phyloP scores from a whole-genome alignment of 1,284 basidiomycete genomes.

The Lentinus polychrous region DNA sequence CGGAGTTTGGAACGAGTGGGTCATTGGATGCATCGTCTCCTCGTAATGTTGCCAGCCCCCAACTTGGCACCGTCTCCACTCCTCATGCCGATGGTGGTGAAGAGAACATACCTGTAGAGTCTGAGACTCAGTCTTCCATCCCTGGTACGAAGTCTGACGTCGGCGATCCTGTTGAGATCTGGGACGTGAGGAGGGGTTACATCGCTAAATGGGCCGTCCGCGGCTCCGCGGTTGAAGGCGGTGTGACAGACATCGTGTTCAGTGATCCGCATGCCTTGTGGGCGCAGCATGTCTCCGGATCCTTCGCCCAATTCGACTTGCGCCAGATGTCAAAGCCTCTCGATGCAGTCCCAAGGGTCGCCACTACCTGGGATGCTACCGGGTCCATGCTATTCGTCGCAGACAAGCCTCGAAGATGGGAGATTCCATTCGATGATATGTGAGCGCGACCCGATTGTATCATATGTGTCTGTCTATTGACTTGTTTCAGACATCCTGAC shows the following conservation, averaged over 20 bases:
- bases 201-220: constrained; percentile 77
- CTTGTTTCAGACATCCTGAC: constrained; percentile 42
- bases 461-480: constrained; percentile 3
- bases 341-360: constrained; percentile 62
- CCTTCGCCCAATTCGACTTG: constrained; percentile 76
- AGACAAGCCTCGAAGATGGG: constrained; percentile 52
- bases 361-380: constrained; percentile 62
- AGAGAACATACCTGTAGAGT: not conserved
- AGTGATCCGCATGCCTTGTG: constrained; percentile 69
- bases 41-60: constrained; percentile 2
- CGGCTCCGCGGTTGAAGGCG: constrained; percentile 57
- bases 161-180: constrained; percentile 72
- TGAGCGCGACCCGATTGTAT: constrained; percentile 30
- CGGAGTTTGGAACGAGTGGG: constrained; percentile 39
- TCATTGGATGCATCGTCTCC: constrained; percentile 8
- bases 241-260: constrained; percentile 68
- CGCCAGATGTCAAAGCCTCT: constrained; percentile 56
- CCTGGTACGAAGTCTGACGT: constrained; percentile 24
- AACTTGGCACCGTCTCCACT: not conserved
- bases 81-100: not conserved
- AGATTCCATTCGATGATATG: constrained; percentile 84
- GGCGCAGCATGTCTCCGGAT: constrained; percentile 71
- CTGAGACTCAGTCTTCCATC: not conserved
- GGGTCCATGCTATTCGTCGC: constrained; percentile 69
- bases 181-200: constrained; percentile 81